Evolutionary conservation across 2,329 filamentous ascomycete species (phyloP), one percentile per base, ranked within the genome.

Genomic region (Xylariaceae sp.): DNA sequence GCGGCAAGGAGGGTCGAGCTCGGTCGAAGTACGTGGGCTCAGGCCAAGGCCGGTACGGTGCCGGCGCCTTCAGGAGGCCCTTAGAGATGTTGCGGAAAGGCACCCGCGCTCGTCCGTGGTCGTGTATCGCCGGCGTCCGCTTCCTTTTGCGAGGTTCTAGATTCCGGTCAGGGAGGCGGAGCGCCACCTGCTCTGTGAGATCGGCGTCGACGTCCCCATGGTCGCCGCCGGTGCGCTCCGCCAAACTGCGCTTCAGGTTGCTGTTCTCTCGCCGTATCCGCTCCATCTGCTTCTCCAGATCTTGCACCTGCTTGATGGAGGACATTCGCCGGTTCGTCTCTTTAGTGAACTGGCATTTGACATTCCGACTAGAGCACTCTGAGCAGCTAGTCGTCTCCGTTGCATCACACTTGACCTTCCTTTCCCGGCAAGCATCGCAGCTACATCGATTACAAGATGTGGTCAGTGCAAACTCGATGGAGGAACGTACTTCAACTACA

Each of bases 241-340:
- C 75, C 49, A 90, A 75, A 69, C 87, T 83, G 35, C 87, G 85
- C 55, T 85, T 85, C 45, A 96, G 77, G 62, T 86, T 87, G 58
- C 79, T 82, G 69, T 96, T 92, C 73, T 96, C 89, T 59, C 90
- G 86, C 71, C 87, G 89, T 47, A 94, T 82, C 55, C 88, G 83
- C 51, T 88, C 84, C 69, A 97, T 84, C 74, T 97, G 92, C 74
- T 91, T 94, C 76, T 97, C 93, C 30, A 99, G 80, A 73, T 99
- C 94, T 75, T 97, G 94, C 10, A 97, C 90, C 78, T 97, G 94
- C 83, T 97, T 99, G 77, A 97, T 97, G 1, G 93, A 97, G 15
- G 94, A 97, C 94, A 99, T 99, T 63, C 94, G 86, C 60, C 94
- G 84, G 73, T 99, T 99, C 10, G 94, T 99, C 75, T 99, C 94